Conservation (phyloP, 192 early-diverging fungal genomes). For the Gaertneriomyces sp. region DNA sequence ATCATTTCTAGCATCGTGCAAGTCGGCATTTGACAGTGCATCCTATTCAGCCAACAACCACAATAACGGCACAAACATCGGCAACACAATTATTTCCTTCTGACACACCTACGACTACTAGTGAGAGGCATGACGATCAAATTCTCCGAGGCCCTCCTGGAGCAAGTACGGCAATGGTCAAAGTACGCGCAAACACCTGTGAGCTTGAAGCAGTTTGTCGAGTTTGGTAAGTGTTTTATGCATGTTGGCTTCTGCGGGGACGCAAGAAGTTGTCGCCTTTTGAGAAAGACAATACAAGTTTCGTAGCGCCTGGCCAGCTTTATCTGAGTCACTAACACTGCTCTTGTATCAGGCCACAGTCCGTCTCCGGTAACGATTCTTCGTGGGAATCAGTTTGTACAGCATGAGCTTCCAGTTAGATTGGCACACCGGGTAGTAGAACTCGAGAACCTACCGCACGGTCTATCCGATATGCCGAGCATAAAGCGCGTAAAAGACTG, state of each 20-base stretch:
- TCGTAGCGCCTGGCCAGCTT: too few species aligned
- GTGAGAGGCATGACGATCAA: slow-evolving; percentile 15
- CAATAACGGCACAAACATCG: too few species aligned
- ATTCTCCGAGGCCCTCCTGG: slow-evolving; percentile 25
- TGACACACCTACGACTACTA: neutral
- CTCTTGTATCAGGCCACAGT: slow-evolving; percentile 31
- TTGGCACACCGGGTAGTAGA: slow-evolving; percentile 92
- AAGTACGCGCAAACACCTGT: slow-evolving; percentile 86
- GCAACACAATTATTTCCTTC: too few species aligned
- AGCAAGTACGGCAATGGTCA: slow-evolving; percentile 35
- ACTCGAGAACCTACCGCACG: slow-evolving; percentile 83
- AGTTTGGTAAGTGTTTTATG: slow-evolving; percentile 68
- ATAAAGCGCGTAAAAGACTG: slow-evolving; percentile 88
- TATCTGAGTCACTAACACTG: neutral
- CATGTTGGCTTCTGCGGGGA: too few species aligned
- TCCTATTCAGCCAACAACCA: too few species aligned
- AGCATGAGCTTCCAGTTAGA: slow-evolving; percentile 82
- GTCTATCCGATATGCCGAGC: slow-evolving; percentile 84
- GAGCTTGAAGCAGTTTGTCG: slow-evolving; percentile 90
- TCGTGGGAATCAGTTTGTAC: slow-evolving; percentile 51
- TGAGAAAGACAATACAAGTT: too few species aligned
- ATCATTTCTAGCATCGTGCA: too few species aligned
- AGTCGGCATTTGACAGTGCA: too few species aligned
- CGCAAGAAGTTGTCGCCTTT: too few species aligned
- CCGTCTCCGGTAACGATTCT: slow-evolving; percentile 41